These are phyloP conservation scores for Cercophora sp. DNA, from an alignment of 495 filamentous ascomycete genomes.

Conservation along the genomic window DNA sequence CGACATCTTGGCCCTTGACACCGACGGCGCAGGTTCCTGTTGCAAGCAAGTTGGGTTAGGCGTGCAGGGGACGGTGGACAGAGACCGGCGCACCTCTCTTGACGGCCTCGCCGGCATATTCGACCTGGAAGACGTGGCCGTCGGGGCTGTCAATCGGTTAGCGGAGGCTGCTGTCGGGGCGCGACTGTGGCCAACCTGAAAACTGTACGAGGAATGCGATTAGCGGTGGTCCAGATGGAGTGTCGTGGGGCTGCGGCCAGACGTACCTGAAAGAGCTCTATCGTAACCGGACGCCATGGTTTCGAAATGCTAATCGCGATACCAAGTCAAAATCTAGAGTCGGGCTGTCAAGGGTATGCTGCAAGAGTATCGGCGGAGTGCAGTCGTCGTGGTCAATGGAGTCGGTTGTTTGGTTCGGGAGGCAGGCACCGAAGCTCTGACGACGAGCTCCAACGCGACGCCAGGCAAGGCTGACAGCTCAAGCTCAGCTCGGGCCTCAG, in stretches of 20 bases:
- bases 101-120: conserved; percentile 98
- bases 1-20: conserved; percentile 91
- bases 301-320: no score
- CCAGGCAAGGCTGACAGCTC: conserved; percentile 7
- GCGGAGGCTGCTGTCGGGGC: not conserved
- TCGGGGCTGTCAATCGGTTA: conserved; percentile 63
- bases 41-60: not conserved
- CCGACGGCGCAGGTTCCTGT: conserved; percentile 95
- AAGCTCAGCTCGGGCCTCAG: conserved; percentile 7
- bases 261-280: conserved; percentile 88
- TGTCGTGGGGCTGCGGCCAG: conserved; percentile 1
- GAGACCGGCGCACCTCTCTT: conserved; percentile 69
- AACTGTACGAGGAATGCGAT: conserved; percentile 44
- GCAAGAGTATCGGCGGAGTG: no score
- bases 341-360: no score
- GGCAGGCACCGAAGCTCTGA: conserved; percentile 23
- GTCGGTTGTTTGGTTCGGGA: conserved; percentile 11
- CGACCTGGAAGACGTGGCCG: conserved; percentile 98
- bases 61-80: not conserved
- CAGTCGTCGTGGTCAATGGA: not conserved
- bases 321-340: no score
- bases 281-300: conserved; percentile 84
- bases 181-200: conserved; percentile 55
- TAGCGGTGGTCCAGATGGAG: conserved; percentile 30
- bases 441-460: conserved; percentile 21